Base-by-base conservation (phyloP, 192 early-diverging fungal genomes). In the Ambispora gerdemannii region DNA sequence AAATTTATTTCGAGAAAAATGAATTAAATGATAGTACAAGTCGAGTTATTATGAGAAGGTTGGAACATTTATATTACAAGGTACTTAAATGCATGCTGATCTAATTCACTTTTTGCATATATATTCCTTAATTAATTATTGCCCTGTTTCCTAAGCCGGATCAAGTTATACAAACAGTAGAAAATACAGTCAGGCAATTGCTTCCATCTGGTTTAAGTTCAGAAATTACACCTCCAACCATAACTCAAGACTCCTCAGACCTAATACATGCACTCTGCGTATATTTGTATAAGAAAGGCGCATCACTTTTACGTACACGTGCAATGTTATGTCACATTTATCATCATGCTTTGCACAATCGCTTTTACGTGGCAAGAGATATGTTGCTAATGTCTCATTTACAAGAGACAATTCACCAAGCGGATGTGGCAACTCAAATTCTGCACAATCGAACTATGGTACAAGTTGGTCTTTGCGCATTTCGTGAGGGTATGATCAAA, bases 51-150 rank as follows among this genome's bases (percentile, higher is more conserved):
- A 86, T 95, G 82, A 86, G 94, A 74, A 84, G 95, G 38, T 80
- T 99, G 61, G 93, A 97, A 79, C 96, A 97, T 75, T 77, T 99
- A 70, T 97, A 99, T 86, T 97, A 93, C 87, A 97, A 94, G 82
- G 87, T 83, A 70, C 60, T n/a, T n/a, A n/a, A n/a, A n/a, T n/a
- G n/a, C n/a, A n/a, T n/a, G n/a, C n/a, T n/a, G n/a, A n/a, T n/a
- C n/a, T n/a, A n/a, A n/a, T n/a, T n/a, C n/a, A n/a, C n/a, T n/a
- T n/a, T n/a, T n/a, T n/a, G n/a, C n/a, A n/a, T n/a, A n/a, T n/a
- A n/a, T n/a, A n/a, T n/a, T n/a, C n/a, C n/a, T n/a, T n/a, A n/a
- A n/a, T n/a, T n/a, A n/a, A n/a, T n/a, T n/a, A n/a, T n/a, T n/a
- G n/a, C n/a, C n/a, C n/a, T n/a, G n/a, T n/a, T n/a, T n/a, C n/a